Evolutionary conservation across 768 basidiomycete species (phyloP).

Genomic region (Hortiboletus campestris): DNA sequence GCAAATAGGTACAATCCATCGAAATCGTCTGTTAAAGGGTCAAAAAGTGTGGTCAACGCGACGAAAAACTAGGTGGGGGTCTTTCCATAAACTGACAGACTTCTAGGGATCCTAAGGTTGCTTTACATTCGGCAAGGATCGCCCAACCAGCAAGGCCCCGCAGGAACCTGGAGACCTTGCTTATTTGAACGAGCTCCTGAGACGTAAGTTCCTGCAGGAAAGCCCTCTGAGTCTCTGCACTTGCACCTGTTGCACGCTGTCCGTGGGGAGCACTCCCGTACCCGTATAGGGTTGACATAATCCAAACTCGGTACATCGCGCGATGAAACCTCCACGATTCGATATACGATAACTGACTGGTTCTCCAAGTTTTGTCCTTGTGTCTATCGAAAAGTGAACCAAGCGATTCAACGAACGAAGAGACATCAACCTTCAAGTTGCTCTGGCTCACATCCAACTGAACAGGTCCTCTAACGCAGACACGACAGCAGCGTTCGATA

Average conservation of each 20-base stretch:
- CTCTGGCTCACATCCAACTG: slow-evolving; percentile 17
- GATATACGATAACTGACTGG: slow-evolving; percentile 10
- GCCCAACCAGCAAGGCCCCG: slow-evolving; percentile 1
- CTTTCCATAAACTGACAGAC: slow-evolving; percentile 7
- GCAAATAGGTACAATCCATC: slow-evolving; percentile 13
- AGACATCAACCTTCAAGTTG: background rate
- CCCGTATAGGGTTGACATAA: slow-evolving; percentile 8
- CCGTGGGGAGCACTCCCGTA: background rate
- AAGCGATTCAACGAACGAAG: too few species aligned
- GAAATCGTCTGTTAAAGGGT: slow-evolving; percentile 10
- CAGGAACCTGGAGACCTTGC: slow-evolving; percentile 10
- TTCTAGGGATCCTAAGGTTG: slow-evolving; percentile 7
- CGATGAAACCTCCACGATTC: slow-evolving; percentile 16
- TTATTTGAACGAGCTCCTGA: slow-evolving; percentile 17
- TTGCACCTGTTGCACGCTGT: background rate
- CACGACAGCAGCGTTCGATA: slow-evolving; percentile 7
- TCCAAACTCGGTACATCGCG: slow-evolving; percentile 13
- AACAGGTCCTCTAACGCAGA: slow-evolving; percentile 17
- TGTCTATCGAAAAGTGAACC: slow-evolving; percentile 3
- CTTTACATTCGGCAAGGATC: slow-evolving; percentile 1
- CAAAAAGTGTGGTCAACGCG: background rate
- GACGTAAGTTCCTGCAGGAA: slow-evolving; percentile 18
- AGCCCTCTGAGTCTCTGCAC: background rate
- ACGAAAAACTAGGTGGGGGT: background rate
- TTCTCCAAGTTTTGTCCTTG: slow-evolving; percentile 10